Base-by-base conservation (phyloP, 2,329 filamentous ascomycete genomes). In the Lanzia echinophila region DNA sequence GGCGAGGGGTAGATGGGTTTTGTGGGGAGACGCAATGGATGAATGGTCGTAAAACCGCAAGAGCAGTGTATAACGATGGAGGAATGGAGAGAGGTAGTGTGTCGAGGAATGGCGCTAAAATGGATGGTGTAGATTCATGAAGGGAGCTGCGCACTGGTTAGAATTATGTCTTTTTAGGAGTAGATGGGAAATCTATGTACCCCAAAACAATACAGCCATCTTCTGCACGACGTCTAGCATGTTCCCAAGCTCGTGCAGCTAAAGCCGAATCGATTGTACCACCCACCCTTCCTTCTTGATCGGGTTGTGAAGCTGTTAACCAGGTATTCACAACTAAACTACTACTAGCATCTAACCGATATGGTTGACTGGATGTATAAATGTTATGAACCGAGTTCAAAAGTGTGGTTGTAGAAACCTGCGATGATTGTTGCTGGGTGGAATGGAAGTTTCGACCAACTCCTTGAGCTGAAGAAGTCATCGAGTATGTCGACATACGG, bases 241-340 rank as follows among this genome's bases (percentile, higher is more conserved):
- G 94, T 73, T 99, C 94, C 92, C 94, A 99, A 2, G 91, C 90
- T 68, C 89, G 83, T 50, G 82, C 77, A 15, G 88, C 88, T 48
- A 99, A 73, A 20, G 87, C 81, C 41, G 81, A 73, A 71, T 99
- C 94, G 41, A 97, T 82, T 7, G 88, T 90, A 51, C 88, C 88
- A 49, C 88, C 88, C 45, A 77, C 75, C 53, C 80, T 78, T 36
- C 87, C 87, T 64, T 90, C 82, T 2, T 81, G 78, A 38, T 85
- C 82, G 22, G 80, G 74, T 61, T 87, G 87, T 28, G 82, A 78
- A 17, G 89, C 88, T 3, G 89, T 95, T 50, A 94, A 79, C 91
- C 91, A 96, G 54, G 90, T 96, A 73, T 97, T 97, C 61, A 97
- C 90, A 0, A 94, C 91, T 38, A 97, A 71, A 69, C 90, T 96